Conservation (phyloP, 495 filamentous ascomycete genomes). For the Xylaria cubensis region DNA sequence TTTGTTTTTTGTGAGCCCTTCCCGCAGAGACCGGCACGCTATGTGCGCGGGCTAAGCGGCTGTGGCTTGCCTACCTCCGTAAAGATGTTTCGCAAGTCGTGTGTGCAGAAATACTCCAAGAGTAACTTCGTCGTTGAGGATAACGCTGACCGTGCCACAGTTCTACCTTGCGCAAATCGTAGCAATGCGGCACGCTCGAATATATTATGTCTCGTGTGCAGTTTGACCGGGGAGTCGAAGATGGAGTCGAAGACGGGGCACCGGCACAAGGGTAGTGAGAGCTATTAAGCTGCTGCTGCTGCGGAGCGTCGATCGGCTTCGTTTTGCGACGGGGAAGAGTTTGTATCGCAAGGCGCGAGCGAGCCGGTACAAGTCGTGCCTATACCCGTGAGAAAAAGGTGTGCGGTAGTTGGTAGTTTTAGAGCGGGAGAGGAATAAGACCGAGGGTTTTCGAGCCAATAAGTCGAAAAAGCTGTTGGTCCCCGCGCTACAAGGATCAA, state of each 20-base stretch:
- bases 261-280: background rate
- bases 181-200: background rate
- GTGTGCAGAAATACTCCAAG: background rate
- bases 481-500: background rate
- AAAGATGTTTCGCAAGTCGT: background rate
- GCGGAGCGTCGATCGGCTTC: too few relatives aligned
- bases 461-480: background rate
- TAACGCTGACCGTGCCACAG: background rate
- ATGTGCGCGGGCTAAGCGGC: background rate
- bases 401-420: background rate
- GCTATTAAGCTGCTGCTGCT: background rate
- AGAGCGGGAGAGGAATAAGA: background rate
- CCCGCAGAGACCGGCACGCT: constrained; percentile 2
- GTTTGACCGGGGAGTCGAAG: background rate
- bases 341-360: background rate
- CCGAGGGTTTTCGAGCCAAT: background rate
- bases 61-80: background rate
- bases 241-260: background rate
- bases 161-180: background rate
- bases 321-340: background rate
- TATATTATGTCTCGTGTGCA: background rate
- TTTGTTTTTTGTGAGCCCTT: background rate
- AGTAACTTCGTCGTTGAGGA: background rate
- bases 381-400: background rate
- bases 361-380: background rate